Evolutionary conservation across 169 alveolate species (phyloP).

Genomic region (Plasmodium inui): DNA sequence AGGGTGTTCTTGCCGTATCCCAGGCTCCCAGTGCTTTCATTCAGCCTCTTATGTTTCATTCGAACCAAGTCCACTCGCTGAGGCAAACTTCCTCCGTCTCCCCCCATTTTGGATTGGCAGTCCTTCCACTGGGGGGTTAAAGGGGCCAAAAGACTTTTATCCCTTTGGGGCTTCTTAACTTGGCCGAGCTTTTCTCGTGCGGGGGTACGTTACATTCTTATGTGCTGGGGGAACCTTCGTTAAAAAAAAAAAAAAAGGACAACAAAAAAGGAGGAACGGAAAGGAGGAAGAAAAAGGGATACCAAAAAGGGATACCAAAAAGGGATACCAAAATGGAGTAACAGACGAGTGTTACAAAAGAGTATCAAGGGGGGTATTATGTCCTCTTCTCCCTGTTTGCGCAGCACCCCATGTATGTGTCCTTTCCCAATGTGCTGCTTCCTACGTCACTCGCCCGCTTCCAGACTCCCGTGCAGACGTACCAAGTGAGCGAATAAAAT

Average conservation of each 20-base stretch:
- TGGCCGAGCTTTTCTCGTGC: background rate
- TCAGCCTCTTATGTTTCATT: constrained; percentile 62
- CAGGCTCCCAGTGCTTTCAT: constrained; percentile 61
- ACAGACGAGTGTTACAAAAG: background rate
- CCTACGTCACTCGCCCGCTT: background rate
- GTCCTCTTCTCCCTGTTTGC: background rate
- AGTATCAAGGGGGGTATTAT: background rate
- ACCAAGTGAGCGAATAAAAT: background rate
- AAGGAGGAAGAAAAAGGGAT: background rate
- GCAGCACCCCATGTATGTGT: background rate
- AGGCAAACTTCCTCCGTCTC: constrained; percentile 75
- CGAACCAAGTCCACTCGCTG: constrained; percentile 68
- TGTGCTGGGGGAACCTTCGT: too few species aligned
- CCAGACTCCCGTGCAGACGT: background rate
- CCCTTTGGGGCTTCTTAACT: background rate
- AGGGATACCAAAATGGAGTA: background rate
- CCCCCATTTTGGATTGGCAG: constrained; percentile 41
- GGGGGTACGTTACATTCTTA: background rate
- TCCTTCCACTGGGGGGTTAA: background rate
- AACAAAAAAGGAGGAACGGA: background rate
- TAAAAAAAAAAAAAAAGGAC: too few species aligned
- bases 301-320: too few species aligned
- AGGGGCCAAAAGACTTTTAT: background rate
- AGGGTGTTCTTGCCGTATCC: constrained; percentile 74
- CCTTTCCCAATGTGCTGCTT: background rate